phyloP scores from a whole-genome alignment of 1,284 basidiomycete genomes.

The Cystobasidium pallidum region DNA sequence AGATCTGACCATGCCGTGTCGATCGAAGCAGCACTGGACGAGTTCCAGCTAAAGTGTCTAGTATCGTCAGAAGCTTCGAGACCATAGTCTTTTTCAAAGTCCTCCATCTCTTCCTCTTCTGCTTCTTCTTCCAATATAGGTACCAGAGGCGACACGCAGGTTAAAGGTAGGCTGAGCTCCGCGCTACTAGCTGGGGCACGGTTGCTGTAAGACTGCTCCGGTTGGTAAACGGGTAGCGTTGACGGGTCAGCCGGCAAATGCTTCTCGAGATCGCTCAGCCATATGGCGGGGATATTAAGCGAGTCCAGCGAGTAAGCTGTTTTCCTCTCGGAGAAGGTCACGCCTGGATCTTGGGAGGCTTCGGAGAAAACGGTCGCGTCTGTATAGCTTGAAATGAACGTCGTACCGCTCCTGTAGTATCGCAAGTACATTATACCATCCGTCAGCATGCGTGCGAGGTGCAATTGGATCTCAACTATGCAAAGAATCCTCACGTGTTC shows the following conservation, averaged over 20 bases:
- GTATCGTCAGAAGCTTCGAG: background rate
- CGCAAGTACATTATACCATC: too few relatives aligned
- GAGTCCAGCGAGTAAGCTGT: background rate
- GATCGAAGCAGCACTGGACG: background rate
- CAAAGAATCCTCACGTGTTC: conserved; percentile 7
- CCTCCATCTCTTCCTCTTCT: conserved; percentile 10
- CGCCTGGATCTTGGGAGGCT: conserved; percentile 8
- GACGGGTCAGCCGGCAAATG: conserved; percentile 1
- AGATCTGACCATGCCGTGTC: background rate
- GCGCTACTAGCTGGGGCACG: conserved; percentile 5
- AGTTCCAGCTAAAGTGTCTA: conserved; percentile 2
- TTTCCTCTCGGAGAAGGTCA: conserved; percentile 2
- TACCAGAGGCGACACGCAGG: conserved; percentile 7
- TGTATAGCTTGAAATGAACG: conserved; percentile 8
- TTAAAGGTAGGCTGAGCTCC: conserved; percentile 5
- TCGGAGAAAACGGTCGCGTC: conserved; percentile 6
- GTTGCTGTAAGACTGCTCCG: background rate
- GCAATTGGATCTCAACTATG: too few relatives aligned
- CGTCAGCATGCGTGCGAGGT: too few relatives aligned
- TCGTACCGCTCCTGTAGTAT: background rate
- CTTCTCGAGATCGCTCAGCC: conserved; percentile 7
- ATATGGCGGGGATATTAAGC: background rate
- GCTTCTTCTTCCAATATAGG: background rate
- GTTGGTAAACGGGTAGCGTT: conserved; percentile 1
- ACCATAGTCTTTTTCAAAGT: background rate